Evolutionary conservation across 495 filamentous ascomycete genomes (phyloP).

Genomic region (Penicillium odoratum): DNA sequence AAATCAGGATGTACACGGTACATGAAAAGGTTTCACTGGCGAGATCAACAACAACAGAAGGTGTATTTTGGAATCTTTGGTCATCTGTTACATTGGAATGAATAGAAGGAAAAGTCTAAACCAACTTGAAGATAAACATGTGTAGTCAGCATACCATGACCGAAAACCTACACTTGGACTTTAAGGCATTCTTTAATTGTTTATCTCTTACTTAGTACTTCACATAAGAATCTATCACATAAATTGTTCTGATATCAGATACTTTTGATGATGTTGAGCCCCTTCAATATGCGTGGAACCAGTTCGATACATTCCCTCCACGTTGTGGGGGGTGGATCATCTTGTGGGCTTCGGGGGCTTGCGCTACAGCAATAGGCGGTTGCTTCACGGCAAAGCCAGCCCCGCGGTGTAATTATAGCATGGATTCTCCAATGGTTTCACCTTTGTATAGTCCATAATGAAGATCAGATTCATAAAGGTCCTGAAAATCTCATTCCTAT

Average conservation of each 20-base stretch:
- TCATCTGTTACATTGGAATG: background rate
- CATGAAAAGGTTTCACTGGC: conserved; percentile 20
- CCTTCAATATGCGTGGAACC: conserved; percentile 7
- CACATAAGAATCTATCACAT: background rate
- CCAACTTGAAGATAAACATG: background rate
- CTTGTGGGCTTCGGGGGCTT: conserved; percentile 17
- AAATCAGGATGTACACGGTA: conserved; percentile 18
- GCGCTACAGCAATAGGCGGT: conserved; percentile 21
- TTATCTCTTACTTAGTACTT: background rate
- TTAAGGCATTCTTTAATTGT: background rate
- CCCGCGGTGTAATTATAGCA: conserved; percentile 19
- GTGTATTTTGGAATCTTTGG: background rate
- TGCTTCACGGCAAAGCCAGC: conserved; percentile 14
- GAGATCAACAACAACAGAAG: background rate
- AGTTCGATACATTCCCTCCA: conserved; percentile 22
- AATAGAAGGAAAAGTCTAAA: background rate
- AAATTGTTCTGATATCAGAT: background rate
- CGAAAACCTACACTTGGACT: background rate
- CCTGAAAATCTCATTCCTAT: background rate
- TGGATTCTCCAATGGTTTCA: conserved; percentile 3
- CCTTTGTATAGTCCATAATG: background rate
- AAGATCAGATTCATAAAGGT: background rate
- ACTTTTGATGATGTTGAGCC: background rate
- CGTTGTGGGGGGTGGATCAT: conserved; percentile 34
- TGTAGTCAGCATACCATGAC: conserved; percentile 10